A percentile compares a stretch with the other conserved stretches of the same genome.
These are phyloP conservation scores for Oryza rufipogon DNA, from an alignment of 176 grass and related monocot genomes.

Conservation along the genomic window DNA sequence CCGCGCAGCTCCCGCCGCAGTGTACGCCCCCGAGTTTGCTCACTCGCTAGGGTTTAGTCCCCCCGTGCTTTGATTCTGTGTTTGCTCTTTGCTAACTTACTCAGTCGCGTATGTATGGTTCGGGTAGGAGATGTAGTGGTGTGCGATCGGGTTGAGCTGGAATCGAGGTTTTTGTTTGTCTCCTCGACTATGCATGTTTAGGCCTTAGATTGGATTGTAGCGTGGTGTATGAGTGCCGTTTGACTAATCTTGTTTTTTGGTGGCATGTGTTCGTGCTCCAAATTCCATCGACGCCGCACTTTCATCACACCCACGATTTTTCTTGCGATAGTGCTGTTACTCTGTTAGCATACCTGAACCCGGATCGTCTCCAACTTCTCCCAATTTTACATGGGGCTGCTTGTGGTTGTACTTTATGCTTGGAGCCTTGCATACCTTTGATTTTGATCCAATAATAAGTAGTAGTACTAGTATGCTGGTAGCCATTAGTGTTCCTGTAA, in stretches of 20 bases:
- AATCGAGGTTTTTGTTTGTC: not conserved
- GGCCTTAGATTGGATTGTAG: not conserved
- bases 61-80: not conserved
- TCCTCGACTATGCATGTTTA: not conserved
- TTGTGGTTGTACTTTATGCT: not conserved
- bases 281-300: not conserved
- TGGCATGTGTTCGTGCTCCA: not conserved
- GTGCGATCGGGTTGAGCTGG: not conserved
- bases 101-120: not conserved
- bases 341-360: not conserved
- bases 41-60: not conserved
- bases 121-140: not conserved
- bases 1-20: constrained; percentile 77
- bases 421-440: not conserved
- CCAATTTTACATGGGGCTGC: not conserved
- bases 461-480: not conserved
- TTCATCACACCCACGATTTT: not conserved
- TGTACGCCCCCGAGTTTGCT: constrained; percentile 44
- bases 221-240: not conserved
- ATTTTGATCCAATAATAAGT: not conserved
- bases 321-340: not conserved
- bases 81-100: not conserved
- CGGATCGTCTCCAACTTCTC: not conserved
- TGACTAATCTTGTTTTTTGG: not conserved
- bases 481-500: not conserved